Base-by-base conservation (phyloP, 805 yeast genomes). In the Monosporozyma siamensis region DNA sequence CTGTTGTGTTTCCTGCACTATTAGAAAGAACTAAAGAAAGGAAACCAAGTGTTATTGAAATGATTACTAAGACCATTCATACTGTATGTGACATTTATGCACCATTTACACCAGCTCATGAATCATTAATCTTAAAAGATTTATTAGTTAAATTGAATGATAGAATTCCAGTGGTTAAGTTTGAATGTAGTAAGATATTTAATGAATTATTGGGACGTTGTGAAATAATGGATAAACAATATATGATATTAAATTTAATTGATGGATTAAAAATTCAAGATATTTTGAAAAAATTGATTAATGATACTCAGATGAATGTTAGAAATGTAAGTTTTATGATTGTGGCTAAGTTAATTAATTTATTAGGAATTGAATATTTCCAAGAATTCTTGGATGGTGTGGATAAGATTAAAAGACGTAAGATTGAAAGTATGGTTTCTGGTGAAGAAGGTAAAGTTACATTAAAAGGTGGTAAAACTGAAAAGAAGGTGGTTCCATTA, bases 21-120 rank as follows among this genome's bases (percentile, higher is more conserved):
- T 62, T 92, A 34, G 96, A 87, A 50, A 72, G 97, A 52, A 75
- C 85, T 11, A 89, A 87, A 56, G 98, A 92, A 59, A 88, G 84
- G 67, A 90, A 90, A 55, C 80, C 75, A 21, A 67, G 80, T 3
- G 92, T 87, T 0, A 67, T 82, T 2, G 88, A 80, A 20, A 82
- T 92, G 0, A 66, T 90, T n/a, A 67, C 70, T 15, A 63, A 59
- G 21, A 80, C 90, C 0, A 66, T 89, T 41, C 83, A 80, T 58
- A 74, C 82, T 0, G 69, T 83, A 3, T 82, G 79, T 49, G 26
- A 65, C 65, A 46, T 67, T 80, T 9, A 70, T 77, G 0, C 65
- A 75, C 59, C 61, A 12, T 35, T 55, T 11, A 17, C 41, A 10
- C 37, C 44, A 9, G 44, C 37, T n/a, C 50, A 54, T 38, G 57